These are phyloP conservation scores for Phytopythium sindhum DNA, from an alignment of 352 stramenopile species.

Conservation along the genomic window DNA sequence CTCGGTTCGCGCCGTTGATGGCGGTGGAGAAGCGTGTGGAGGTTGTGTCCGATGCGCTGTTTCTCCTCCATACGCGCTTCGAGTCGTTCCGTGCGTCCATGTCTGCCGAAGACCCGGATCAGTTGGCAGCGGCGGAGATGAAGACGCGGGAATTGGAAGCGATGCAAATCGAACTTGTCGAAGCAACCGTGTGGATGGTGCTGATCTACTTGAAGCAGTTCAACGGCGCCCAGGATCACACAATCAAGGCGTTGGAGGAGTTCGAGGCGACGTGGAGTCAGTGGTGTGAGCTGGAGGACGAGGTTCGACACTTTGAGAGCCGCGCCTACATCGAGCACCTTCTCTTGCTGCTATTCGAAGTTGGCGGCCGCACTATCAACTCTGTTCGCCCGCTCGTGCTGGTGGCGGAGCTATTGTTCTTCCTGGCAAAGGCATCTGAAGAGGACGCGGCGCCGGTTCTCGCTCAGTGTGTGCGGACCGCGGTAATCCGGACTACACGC, in stretches of 20 bases:
- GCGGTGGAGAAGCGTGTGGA: constrained; percentile 45
- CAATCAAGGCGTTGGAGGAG: constrained; percentile 1
- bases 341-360: not conserved
- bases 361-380: not conserved
- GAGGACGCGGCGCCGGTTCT: not conserved
- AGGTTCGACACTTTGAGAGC: not conserved
- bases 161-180: constrained; percentile 31
- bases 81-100: constrained; percentile 24
- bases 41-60: constrained; percentile 39
- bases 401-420: constrained; percentile 1
- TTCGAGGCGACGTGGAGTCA: constrained; percentile 12
- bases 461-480: not conserved
- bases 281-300: not conserved
- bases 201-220: constrained; percentile 19
- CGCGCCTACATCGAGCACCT: not conserved
- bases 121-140: constrained; percentile 12
- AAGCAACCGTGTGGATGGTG: constrained; percentile 27
- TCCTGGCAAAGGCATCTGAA: not conserved
- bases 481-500: not conserved
- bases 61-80: constrained; percentile 42
- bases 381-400: not conserved
- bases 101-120: constrained; percentile 22
- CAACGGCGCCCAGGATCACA: not conserved
- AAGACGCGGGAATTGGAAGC: constrained; percentile 35
- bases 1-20: constrained; percentile 38